Conservation (phyloP, 23 red algal genomes). For the Gracilaria caudata region DNA sequence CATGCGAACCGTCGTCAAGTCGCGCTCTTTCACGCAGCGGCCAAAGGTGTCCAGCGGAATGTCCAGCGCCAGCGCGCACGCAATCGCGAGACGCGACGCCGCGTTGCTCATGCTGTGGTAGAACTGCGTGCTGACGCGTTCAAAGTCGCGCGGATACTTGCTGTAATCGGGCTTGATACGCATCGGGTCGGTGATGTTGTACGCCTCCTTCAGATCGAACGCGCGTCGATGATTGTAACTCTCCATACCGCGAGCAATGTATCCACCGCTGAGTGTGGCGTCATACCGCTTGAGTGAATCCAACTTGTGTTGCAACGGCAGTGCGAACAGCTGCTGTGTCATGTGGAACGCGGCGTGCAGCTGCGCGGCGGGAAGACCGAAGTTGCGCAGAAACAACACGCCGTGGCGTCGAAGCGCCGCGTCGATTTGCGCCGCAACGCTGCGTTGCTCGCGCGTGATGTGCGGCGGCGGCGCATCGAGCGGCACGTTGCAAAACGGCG, state of each 20-base stretch:
- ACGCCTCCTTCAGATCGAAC: conserved; percentile 47
- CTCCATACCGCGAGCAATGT: conserved; percentile 37
- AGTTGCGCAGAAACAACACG: conserved; percentile 22
- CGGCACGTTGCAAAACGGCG: background rate
- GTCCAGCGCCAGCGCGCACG: conserved; percentile 33
- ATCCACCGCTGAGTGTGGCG: no score
- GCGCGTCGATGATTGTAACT: conserved; percentile 17
- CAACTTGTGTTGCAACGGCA: conserved; percentile 7
- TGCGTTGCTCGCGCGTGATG: background rate
- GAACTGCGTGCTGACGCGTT: background rate
- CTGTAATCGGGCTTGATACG: background rate
- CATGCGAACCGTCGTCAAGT: conserved; percentile 15
- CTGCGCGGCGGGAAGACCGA: background rate
- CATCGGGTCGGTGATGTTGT: conserved; percentile 22
- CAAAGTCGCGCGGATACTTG: conserved; percentile 32
- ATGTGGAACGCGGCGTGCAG: background rate
- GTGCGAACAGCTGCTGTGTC: conserved; percentile 18
- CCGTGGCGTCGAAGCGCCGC: conserved; percentile 17
- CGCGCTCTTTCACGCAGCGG: background rate
- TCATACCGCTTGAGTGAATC: no score
- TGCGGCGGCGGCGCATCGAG: background rate
- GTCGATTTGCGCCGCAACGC: conserved; percentile 11
- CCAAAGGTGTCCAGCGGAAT: conserved; percentile 22
- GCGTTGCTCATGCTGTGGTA: background rate
- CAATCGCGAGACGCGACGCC: conserved; percentile 7